Conservation (phyloP, 331 rosid genomes). For the Acacia pycnantha region DNA sequence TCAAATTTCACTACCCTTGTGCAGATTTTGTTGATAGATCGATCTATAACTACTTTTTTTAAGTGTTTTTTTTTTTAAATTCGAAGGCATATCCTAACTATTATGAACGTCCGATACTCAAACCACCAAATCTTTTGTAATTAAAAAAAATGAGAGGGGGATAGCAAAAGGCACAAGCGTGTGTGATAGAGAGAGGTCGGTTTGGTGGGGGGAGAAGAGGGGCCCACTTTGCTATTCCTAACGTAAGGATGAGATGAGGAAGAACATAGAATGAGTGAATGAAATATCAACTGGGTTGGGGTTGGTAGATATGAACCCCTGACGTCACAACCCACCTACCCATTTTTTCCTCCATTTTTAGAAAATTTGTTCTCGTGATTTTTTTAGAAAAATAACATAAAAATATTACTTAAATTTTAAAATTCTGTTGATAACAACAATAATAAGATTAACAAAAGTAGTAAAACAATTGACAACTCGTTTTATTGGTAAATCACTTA, state of each 20-base stretch:
- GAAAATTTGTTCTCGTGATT: neutral
- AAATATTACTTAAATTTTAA: too few relatives aligned
- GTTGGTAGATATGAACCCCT: neutral
- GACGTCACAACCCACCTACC: neutral
- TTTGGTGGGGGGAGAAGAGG: neutral
- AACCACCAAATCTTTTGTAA: too few relatives aligned
- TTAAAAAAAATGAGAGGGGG: neutral
- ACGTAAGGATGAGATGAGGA: conserved; percentile 15
- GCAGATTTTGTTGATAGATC: neutral
- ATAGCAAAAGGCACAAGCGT: neutral
- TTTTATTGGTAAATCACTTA: too few relatives aligned
- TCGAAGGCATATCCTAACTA: too few relatives aligned
- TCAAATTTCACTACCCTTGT: rapidly evolving
- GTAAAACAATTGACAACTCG: too few relatives aligned
- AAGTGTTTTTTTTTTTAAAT: neutral
- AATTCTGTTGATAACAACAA: too few relatives aligned
- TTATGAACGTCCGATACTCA: neutral
- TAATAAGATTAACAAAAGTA: too few relatives aligned
- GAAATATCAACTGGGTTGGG: neutral
- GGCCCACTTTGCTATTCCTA: neutral
- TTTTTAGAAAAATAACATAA: too few relatives aligned
- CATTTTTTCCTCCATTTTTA: neutral
- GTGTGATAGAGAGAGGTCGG: neutral
- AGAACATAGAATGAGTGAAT: neutral
- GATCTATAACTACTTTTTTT: too few relatives aligned